A percentile compares a stretch with the other conserved stretches of the same genome.
phyloP scores from a whole-genome alignment of 2,329 filamentous ascomycete species.

The Hymenoscyphus infarciens region DNA sequence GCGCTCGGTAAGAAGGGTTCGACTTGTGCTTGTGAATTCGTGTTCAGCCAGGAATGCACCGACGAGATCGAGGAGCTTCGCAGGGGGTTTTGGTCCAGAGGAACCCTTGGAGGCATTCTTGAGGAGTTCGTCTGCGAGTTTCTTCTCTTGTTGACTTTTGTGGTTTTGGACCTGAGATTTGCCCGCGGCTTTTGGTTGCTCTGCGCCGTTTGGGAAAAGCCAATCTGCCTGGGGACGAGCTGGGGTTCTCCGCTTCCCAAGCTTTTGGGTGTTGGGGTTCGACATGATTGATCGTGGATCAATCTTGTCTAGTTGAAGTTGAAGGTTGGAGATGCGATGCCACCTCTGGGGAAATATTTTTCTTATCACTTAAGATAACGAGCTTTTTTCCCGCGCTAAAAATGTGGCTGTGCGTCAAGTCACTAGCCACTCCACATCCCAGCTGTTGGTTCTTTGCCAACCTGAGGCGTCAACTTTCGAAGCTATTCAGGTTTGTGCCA shows the following conservation, averaged over 20 bases:
- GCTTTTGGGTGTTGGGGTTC: slow-evolving; percentile 35
- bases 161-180: slow-evolving; percentile 22
- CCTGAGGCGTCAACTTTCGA: too few species aligned
- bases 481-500: too few species aligned
- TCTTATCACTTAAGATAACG: slow-evolving; percentile 1
- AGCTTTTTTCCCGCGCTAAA: background rate
- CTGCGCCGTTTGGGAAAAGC: slow-evolving; percentile 31
- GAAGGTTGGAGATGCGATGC: background rate
- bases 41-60: slow-evolving; percentile 63
- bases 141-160: slow-evolving; percentile 31
- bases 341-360: background rate
- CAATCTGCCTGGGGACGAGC: slow-evolving; percentile 31
- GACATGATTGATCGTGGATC: slow-evolving; percentile 22
- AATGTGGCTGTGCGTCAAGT: background rate
- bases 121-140: slow-evolving; percentile 31
- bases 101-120: slow-evolving; percentile 25
- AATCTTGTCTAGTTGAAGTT: slow-evolving; percentile 12
- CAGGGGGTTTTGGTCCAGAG: slow-evolving; percentile 42
- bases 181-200: slow-evolving; percentile 16
- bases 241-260: slow-evolving; percentile 32
- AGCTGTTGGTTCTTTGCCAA: too few species aligned
- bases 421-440: too few species aligned
- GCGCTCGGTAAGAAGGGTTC: slow-evolving; percentile 61
- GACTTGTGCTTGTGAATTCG: slow-evolving; percentile 59
- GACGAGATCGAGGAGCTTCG: slow-evolving; percentile 63